Percentiles rank a stretch among this genome's conserved stretches.
Evolutionary conservation across 2,329 filamentous ascomycete genomes (phyloP).

Genomic region (Scorias spongiosa): DNA sequence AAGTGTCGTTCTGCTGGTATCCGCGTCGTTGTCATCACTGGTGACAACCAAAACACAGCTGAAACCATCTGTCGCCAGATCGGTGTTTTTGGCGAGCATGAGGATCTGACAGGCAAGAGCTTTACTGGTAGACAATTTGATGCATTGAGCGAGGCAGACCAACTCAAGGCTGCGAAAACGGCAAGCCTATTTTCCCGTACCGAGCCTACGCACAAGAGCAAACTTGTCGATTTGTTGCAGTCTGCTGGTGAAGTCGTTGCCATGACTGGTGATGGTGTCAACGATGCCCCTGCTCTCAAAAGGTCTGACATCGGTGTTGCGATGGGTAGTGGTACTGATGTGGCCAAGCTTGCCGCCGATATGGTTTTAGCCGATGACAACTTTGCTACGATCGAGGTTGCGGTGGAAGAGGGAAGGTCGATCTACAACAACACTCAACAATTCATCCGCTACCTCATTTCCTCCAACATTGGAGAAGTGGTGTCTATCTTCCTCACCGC

Average conservation of each 20-base stretch:
- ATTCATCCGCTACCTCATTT: conserved; percentile 98
- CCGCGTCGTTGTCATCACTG: conserved; percentile 92
- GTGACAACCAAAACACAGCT: conserved; percentile 93
- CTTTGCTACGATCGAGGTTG: conserved; percentile 92
- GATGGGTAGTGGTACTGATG: conserved; percentile 96
- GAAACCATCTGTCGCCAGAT: conserved; percentile 97
- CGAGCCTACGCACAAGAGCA: conserved; percentile 93
- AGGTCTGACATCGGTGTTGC: conserved; percentile 98
- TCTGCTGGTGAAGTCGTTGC: conserved; percentile 86
- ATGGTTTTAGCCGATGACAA: conserved; percentile 99
- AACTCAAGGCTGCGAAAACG: conserved; percentile 68
- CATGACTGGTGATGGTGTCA: conserved; percentile 98
- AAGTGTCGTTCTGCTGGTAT: conserved; percentile 91
- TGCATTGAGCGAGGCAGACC: conserved; percentile 58
- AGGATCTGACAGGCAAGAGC: conserved; percentile 81
- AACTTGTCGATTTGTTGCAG: conserved; percentile 89
- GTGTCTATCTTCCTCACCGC: conserved; percentile 98
- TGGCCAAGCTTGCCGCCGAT: conserved; percentile 88
- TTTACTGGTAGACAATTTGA: conserved; percentile 94
- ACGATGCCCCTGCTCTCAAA: conserved; percentile 93
- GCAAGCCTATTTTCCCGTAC: conserved; percentile 93
- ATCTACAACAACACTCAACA: conserved; percentile 99
- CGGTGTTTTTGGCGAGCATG: conserved; percentile 69
- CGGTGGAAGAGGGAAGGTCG: conserved; percentile 89
- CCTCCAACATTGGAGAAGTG: conserved; percentile 96